A percentile compares a stretch with the other conserved stretches of the same genome.
Evolutionary conservation across 75 land plant species (phyloP).

Genomic region (Ceratopteris richardii): DNA sequence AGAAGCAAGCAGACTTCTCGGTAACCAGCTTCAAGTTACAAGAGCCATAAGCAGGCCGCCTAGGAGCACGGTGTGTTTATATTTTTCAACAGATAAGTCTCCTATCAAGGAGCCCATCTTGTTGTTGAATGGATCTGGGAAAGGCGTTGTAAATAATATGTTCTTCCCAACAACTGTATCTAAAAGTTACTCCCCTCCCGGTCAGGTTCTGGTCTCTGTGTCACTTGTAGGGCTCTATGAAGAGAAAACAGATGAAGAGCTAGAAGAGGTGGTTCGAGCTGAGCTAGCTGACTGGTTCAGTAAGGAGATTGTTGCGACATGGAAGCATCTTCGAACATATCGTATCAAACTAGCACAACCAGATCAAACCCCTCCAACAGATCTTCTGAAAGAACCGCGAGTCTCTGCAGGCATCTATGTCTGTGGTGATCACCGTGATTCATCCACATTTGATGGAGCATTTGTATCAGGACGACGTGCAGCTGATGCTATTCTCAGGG

Average conservation of each 20-base stretch:
- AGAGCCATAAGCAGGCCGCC: constrained; percentile 24
- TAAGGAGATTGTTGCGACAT: constrained; percentile 28
- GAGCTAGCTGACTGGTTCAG: constrained; percentile 83
- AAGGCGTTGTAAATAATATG: constrained; percentile 86
- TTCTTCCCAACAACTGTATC: constrained; percentile 74
- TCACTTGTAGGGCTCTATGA: constrained; percentile 55
- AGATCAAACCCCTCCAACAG: constrained; percentile 76
- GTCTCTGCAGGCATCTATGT: constrained; percentile 47
- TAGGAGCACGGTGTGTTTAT: constrained; percentile 74
- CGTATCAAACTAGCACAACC: constrained; percentile 78
- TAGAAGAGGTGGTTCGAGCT: constrained; percentile 36
- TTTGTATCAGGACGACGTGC: constrained; percentile 74
- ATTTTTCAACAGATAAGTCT: constrained; percentile 54
- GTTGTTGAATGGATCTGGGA: constrained; percentile 72
- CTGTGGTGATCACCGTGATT: constrained; percentile 72
- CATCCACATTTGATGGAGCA: constrained; percentile 90
- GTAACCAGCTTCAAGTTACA: constrained; percentile 4
- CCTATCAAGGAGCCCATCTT: constrained; percentile 68
- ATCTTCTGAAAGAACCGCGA: constrained; percentile 37
- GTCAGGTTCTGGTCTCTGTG: constrained; percentile 74
- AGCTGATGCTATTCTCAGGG: constrained; percentile 55
- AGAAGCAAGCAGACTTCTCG: constrained; percentile 41
- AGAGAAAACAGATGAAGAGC: constrained; percentile 42
- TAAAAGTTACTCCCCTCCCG: constrained; percentile 59
- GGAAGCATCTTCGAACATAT: constrained; percentile 74